These are phyloP conservation scores for Letharia lupina DNA, from an alignment of 495 filamentous ascomycete species.

Conservation along the genomic window DNA sequence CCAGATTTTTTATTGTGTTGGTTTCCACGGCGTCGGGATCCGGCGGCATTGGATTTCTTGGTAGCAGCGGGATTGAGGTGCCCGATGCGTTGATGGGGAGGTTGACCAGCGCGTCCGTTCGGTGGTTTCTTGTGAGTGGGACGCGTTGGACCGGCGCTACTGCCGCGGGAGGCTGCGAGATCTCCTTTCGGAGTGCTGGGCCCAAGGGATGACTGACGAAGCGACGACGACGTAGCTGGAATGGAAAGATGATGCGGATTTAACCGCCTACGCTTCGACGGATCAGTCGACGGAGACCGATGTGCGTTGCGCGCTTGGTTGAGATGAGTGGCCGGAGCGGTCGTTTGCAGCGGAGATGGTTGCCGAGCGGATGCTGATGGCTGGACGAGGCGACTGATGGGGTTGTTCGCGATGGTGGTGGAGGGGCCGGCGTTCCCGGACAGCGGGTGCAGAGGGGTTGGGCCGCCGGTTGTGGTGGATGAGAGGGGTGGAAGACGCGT, in stretches of 20 bases:
- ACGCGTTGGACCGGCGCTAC: slow-evolving; percentile 22
- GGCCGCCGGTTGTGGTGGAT: slow-evolving; percentile 35
- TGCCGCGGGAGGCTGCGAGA: slow-evolving; percentile 32
- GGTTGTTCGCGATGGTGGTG: slow-evolving; percentile 40
- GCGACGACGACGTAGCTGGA: slow-evolving; percentile 59
- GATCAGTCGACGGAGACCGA: slow-evolving; percentile 71
- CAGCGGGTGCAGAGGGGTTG: slow-evolving; percentile 38
- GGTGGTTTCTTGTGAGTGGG: slow-evolving; percentile 15
- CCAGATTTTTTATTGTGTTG: slow-evolving; percentile 36
- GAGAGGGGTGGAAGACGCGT: slow-evolving; percentile 48
- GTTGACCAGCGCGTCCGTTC: slow-evolving; percentile 48
- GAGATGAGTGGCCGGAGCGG: slow-evolving; percentile 27
- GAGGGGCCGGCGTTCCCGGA: slow-evolving; percentile 33
- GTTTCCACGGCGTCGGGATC: slow-evolving; percentile 41
- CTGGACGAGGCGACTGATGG: slow-evolving; percentile 34
- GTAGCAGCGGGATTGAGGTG: slow-evolving; percentile 37
- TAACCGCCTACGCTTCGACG: slow-evolving; percentile 64
- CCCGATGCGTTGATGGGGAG: slow-evolving; percentile 56
- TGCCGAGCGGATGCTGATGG: slow-evolving; percentile 39
- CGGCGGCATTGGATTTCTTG: slow-evolving; percentile 30
- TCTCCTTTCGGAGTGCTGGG: slow-evolving; percentile 79
- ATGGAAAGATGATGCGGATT: slow-evolving; percentile 56
- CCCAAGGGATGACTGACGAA: slow-evolving; percentile 74
- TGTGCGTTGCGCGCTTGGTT: slow-evolving; percentile 38
- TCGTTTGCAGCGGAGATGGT: slow-evolving; percentile 25